phyloP scores from a whole-genome alignment of 306 rosid species.

The Quercus bicolor region DNA sequence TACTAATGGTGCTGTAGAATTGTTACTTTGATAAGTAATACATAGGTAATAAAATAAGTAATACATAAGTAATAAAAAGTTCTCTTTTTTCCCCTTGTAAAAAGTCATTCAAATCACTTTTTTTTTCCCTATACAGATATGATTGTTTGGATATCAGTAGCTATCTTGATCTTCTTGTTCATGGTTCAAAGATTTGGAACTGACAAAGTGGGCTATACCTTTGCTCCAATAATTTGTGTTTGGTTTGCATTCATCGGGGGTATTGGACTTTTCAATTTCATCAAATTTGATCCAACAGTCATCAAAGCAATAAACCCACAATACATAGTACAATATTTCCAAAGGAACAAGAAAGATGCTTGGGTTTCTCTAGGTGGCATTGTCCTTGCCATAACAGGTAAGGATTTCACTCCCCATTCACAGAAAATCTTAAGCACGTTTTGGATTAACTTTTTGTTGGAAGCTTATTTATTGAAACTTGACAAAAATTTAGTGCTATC shows the following conservation, averaged over 20 bases:
- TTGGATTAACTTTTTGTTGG: too few relatives aligned
- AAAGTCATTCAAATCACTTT: neutral
- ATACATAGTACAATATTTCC: constrained; percentile 55
- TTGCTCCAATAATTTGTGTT: constrained; percentile 66
- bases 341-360: constrained; percentile 62
- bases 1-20: too few relatives aligned
- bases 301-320: constrained; percentile 64
- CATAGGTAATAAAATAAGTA: too few relatives aligned
- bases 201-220: constrained; percentile 70
- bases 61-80: too few relatives aligned
- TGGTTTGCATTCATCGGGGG: constrained; percentile 64
- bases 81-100: neutral
- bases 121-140: constrained; percentile 21
- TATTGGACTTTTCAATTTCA: constrained; percentile 62
- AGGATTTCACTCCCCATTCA: neutral
- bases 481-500: too few relatives aligned
- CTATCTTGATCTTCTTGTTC: constrained; percentile 49
- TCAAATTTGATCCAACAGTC: constrained; percentile 57
- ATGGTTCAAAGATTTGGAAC: constrained; percentile 79
- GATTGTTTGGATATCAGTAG: constrained; percentile 60
- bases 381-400: constrained; percentile 62
- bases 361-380: constrained; percentile 92
- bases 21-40: too few relatives aligned
- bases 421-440: too few relatives aligned
- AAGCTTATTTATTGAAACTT: too few relatives aligned